phyloP scores from a whole-genome alignment of 2,329 filamentous ascomycete genomes.

The Botrytis fragariae region DNA sequence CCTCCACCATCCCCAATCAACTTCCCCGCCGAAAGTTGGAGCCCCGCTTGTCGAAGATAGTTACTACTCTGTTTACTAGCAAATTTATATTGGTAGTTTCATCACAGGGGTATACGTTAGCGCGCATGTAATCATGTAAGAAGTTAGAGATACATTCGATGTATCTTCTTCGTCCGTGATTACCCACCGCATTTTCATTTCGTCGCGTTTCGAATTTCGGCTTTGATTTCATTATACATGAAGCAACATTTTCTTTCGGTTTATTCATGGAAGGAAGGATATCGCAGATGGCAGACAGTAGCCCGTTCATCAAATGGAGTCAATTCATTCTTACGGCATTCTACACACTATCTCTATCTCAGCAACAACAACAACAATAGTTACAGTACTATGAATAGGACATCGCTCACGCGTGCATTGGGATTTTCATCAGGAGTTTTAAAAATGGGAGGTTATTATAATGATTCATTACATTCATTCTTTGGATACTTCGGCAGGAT shows the following conservation, averaged over 20 bases:
- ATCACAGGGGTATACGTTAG: slow-evolving; percentile 13
- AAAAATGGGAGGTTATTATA: slow-evolving; percentile 14
- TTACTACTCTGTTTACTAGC: background rate
- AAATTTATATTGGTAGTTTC: background rate
- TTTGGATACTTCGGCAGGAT: background rate
- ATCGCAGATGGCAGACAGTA: background rate
- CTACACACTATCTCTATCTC: background rate
- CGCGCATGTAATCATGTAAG: background rate
- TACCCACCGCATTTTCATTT: background rate
- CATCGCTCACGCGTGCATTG: slow-evolving; percentile 10
- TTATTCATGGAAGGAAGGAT: background rate
- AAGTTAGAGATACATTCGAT: background rate
- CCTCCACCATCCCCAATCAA: slow-evolving; percentile 63
- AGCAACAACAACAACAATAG: background rate
- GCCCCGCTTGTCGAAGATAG: slow-evolving; percentile 19
- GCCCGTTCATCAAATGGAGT: background rate
- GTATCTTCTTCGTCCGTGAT: no score
- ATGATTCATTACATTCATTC: slow-evolving; percentile 5
- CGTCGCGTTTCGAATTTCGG: background rate
- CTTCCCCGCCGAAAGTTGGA: slow-evolving; percentile 57
- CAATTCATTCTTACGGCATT: background rate
- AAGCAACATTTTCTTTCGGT: background rate
- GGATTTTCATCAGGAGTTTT: slow-evolving; percentile 13
- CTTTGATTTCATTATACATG: background rate
- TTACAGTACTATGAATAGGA: background rate